A percentile compares a stretch with the other conserved stretches of the same genome.
These are phyloP conservation scores for Suillus sp. DNA, from an alignment of 768 basidiomycete species.

Conservation along the genomic window DNA sequence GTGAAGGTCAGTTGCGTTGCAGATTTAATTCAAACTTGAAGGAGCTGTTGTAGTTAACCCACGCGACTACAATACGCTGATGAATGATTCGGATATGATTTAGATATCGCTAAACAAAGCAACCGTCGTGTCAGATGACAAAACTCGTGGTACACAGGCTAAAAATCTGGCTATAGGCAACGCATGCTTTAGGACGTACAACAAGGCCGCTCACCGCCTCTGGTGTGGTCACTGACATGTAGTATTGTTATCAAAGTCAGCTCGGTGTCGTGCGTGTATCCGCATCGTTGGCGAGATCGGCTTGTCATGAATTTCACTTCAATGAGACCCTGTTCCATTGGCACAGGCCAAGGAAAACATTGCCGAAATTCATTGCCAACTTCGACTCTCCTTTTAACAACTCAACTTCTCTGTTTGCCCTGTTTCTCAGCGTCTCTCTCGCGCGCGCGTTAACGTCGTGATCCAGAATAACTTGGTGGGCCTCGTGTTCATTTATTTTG, in stretches of 20 bases:
- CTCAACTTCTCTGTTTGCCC: not conserved
- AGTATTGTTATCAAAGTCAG: not conserved
- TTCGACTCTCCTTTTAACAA: not conserved
- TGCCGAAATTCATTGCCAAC: not conserved
- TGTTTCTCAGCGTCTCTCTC: not conserved
- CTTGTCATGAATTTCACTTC: not conserved
- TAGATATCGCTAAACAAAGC: not conserved
- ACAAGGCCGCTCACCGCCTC: not conserved
- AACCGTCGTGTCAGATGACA: not conserved
- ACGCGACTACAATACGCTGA: not conserved
- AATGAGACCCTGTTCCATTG: not conserved
- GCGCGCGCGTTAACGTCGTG: not conserved
- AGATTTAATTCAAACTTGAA: not conserved
- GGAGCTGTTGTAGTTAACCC: not conserved
- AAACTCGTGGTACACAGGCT: not conserved
- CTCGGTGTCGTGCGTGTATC: not conserved
- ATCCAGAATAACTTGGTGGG: not conserved
- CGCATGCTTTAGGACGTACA: not conserved
- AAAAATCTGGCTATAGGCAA: not conserved
- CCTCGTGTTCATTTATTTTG: not conserved
- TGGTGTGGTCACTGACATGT: not conserved
- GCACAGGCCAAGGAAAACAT: not conserved
- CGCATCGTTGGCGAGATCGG: not conserved
- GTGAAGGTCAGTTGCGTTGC: not conserved
- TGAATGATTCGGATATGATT: too few species aligned